Evolutionary conservation across 2,329 filamentous ascomycete species (phyloP), one percentile per base, ranked within the genome.

Genomic region (Paradendryphiella salina): DNA sequence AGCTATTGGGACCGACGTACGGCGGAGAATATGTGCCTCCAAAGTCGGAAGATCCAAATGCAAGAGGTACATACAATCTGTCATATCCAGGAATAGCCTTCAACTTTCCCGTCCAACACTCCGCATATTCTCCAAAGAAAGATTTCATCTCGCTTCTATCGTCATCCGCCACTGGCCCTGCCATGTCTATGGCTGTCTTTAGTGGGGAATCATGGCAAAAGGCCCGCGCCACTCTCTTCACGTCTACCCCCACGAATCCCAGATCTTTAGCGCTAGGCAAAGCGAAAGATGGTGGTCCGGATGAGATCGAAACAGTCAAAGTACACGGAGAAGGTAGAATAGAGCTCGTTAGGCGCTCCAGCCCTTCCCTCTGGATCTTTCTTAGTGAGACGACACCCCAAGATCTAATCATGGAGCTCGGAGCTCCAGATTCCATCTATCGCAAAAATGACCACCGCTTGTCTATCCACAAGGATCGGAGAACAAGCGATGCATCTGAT

Each of bases 31-130:
- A 93, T 67, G 81, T 96, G 31, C 82, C 87, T 7, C 84, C 89
- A 0, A 71, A 74, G 5, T 78, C 77, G 3, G 75, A 79, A 29
- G 76, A 78, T 34, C 79, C 80, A 9, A 77, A 66, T 13, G 71
- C 79, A 13, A 76, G 80, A 51, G 92, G 92, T 13, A 88, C 85
- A 17, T 99, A 97, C 68, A 85, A 96, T 28, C 78, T 99, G 28
- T 97, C 93, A 1, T 99, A 96, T 74, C 92, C 93, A 0, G 94
- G 94, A 0, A 85, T 99, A 23, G 90, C 93, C 0, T 96, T 97
- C 70, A 92, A 88, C 31, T 99, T 99, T 60, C 85, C 90, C 0
- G 78, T 97, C 23, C 81, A 86, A 41, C 78, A 83, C 50, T 85
- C 87, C 0, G 83, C 85, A 17, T 96, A 90, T 79, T 89, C 88